Evolutionary conservation across 1,284 basidiomycete species (phyloP), one percentile per base, ranked within the genome.

Genomic region (Malassezia sympodialis): DNA sequence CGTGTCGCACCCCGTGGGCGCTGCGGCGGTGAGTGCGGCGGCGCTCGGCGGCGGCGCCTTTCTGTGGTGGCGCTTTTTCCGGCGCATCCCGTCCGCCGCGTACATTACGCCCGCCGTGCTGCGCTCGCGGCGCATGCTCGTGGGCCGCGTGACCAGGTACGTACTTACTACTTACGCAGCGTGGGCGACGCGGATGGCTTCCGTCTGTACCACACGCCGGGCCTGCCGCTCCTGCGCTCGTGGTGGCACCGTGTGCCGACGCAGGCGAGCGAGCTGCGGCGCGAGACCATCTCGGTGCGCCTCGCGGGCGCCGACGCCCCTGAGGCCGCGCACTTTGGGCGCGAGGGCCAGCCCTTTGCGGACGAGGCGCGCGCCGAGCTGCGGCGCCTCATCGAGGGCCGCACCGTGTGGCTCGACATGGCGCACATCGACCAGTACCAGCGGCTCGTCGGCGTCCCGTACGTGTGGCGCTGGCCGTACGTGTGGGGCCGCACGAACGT

Each of bases 171-270:
- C 42, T 27, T 17, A 43, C 42, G 24, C 46, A 35, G 60, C 5
- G 69, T 74, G 2, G 72, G 72, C 28, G 72, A 74, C 47, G 72
- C 70, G 4, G 72, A 74, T 37, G 70, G 70, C 1, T 74, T 74
- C 56, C 61, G 72, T 10, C 54, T 73, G 26, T 71, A 69, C 56
- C 72, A 74, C 44, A 70, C 68, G 2, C 72, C 72, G 1, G 69
- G 69, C 0, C 60, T 61, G 8, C 62, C 63, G 0, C 28, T 62
- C 2, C 51, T 71, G 17, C 62, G 69, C 2, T 40, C 53, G 39
- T 51, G 55, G 30, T 32, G 69, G 19, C 61, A 62, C 34, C 57
- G 58, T 32, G n/a, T 54, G 40, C 49, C 57, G 34, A 47, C 51
- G 31, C 46, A 52, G 42, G 46, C 28, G 14, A 43, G 48, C 10